Base-by-base conservation (phyloP, 2,329 filamentous ascomycete genomes). In the Botryosphaeria dothidea region DNA sequence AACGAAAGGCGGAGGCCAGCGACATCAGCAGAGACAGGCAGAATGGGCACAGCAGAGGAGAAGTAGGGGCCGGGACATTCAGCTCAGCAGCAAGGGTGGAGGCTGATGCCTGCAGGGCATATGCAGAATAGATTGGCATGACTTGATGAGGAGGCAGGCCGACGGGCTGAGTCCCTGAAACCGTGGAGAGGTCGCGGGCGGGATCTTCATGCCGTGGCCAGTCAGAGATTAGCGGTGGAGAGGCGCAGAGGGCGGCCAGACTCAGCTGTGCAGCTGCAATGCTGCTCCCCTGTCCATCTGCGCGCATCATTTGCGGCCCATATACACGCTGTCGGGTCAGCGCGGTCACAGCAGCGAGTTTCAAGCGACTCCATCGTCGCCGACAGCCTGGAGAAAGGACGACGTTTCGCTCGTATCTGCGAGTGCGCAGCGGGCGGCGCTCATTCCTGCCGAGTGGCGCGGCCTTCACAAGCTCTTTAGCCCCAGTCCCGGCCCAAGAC, bases 391-490 rank as follows among this genome's bases (percentile, higher is more conserved):
- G 52, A n/a, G 13, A 15, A n/a, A 27, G 21, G 34, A 15, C 52
- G 34, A 43, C 54, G 54, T 58, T 58, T 45, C 23, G 36, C 56
- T 60, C 56, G 56, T 60, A 46, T 60, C 38, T 60, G 56, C 56
- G 25, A 13, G 43, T 23, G 25, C 46, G 46, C 46, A 17, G 46
- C 46, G 46, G 46, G 46, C 46, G 46, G 46, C 46, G 46, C 46
- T 49, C 46, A 34, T 27, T 49, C 23, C 34, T 43, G 36, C 38
- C 21, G 54, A 25, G 38, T 45, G 54, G 54, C 54, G 54, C 31
- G 36, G 21, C 21, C 54, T 34, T 36, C 17, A 13, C 13, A 29
- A 23, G 49, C 29, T 8, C 23, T 36, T 19, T 29, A 58, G 36
- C 36, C 38, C n/a, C 5, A 19, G 48, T 11, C 27, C 29, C 11